Evolutionary conservation across 208 protist species (phyloP).

Genomic region (Wallacemonas sp.): DNA sequence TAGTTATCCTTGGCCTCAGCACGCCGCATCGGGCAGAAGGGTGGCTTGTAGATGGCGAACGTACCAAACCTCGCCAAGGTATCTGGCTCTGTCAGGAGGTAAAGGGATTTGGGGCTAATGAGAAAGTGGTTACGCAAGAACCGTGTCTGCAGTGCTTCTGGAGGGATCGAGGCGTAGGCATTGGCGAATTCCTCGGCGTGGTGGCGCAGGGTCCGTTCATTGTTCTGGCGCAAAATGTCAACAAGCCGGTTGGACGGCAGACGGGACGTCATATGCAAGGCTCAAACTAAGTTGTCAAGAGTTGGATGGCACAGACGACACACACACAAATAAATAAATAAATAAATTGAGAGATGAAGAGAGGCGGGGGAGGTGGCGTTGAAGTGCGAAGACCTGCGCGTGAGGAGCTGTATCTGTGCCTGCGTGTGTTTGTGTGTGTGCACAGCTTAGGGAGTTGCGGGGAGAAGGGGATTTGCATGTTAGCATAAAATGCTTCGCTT

Average conservation of each 20-base stretch:
- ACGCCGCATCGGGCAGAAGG: constrained; percentile 88
- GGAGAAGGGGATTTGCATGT: no score
- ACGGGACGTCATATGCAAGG: constrained; percentile 47
- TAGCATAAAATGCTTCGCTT: no score
- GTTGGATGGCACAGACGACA: background rate
- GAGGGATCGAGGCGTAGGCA: constrained; percentile 40
- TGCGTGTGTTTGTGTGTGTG: no score
- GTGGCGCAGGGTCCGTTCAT: constrained; percentile 45
- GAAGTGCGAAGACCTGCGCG: no score
- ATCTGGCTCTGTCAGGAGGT: constrained; percentile 25
- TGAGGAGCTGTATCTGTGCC: no score
- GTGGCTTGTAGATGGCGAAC: constrained; percentile 87
- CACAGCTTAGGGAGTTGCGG: no score
- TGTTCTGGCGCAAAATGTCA: constrained; percentile 79
- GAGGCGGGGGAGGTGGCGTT: no score
- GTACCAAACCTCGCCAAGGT: constrained; percentile 44
- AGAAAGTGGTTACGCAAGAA: constrained; percentile 83
- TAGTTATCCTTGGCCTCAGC: constrained; percentile 65
- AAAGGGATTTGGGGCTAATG: constrained; percentile 75
- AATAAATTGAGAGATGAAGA: background rate
- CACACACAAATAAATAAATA: background rate
- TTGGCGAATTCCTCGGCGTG: constrained; percentile 58
- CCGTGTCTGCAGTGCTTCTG: constrained; percentile 63
- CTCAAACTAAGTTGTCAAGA: no score
- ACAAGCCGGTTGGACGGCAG: constrained; percentile 54